Conservation (phyloP, 192 early-diverging fungal species). For the Backusella tarrabulga region DNA sequence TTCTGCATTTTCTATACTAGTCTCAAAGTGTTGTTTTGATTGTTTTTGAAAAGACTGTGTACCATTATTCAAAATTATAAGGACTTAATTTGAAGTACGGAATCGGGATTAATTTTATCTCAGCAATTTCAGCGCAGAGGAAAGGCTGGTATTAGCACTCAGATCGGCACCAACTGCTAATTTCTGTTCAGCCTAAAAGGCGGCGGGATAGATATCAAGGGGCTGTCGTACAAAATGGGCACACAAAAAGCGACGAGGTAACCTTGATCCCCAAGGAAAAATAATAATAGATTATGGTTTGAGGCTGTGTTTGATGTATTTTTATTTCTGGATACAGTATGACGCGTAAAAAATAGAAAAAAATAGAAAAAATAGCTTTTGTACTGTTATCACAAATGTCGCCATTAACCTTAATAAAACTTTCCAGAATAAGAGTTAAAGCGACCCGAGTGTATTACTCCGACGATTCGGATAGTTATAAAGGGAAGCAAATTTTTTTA, state of each 20-base stretch:
- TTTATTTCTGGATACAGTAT: background rate
- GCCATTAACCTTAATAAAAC: background rate
- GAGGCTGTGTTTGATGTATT: background rate
- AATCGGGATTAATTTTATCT: background rate
- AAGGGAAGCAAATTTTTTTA: background rate
- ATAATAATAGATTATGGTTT: constrained; percentile 2
- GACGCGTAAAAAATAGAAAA: no score
- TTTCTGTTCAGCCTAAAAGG: constrained; percentile 1
- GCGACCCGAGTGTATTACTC: background rate
- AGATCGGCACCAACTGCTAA: background rate
- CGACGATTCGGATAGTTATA: background rate
- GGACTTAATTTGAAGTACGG: background rate
- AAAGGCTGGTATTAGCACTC: background rate
- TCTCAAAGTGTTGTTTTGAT: background rate
- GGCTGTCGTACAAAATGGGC: background rate
- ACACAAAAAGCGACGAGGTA: background rate
- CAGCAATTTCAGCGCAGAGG: background rate
- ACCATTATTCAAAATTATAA: background rate
- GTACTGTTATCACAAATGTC: background rate
- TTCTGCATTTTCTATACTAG: background rate
- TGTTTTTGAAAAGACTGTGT: background rate
- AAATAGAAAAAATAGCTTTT: background rate
- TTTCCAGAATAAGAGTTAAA: background rate
- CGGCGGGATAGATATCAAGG: background rate
- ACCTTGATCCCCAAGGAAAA: background rate